Conservation (phyloP, 768 basidiomycete species). For the Kwoniella shandongensis region DNA sequence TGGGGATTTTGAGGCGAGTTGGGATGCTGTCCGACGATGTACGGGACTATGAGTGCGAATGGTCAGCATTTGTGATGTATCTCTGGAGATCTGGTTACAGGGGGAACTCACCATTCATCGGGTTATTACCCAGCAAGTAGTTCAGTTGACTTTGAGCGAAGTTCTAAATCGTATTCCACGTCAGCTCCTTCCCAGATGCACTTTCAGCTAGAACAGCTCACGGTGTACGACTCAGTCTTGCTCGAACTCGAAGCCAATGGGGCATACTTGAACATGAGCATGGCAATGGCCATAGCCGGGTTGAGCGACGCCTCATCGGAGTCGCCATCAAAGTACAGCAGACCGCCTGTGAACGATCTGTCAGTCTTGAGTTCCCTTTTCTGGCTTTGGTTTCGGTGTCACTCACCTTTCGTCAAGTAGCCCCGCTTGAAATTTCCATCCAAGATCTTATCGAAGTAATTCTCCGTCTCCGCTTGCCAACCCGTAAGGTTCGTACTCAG, state of each 20-base stretch:
- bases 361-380: neutral
- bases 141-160: conserved; percentile 76
- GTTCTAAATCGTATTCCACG: conserved; percentile 55
- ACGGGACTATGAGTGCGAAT: too few relatives aligned
- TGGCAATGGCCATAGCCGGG: conserved; percentile 81
- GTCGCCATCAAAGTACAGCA: conserved; percentile 79
- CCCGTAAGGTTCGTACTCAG: conserved; percentile 59
- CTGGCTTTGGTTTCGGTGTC: neutral
- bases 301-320: conserved; percentile 74
- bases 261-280: conserved; percentile 76
- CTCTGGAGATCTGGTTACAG: conserved; percentile 8
- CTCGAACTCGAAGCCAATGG: conserved; percentile 65
- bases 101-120: conserved; percentile 71
- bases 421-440: conserved; percentile 60
- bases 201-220: conserved; percentile 48
- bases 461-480: conserved; percentile 72
- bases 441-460: conserved; percentile 72
- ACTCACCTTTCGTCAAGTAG: conserved; percentile 65
- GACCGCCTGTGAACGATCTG: conserved; percentile 61
- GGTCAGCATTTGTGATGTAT: neutral
- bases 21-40: conserved; percentile 83
- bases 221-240: conserved; percentile 65
- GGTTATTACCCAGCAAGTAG: conserved; percentile 82
- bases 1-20: conserved; percentile 90
- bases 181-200: neutral